These are phyloP conservation scores for Beauveria varroae DNA, from an alignment of 2,329 filamentous ascomycete genomes.

Conservation along the genomic window DNA sequence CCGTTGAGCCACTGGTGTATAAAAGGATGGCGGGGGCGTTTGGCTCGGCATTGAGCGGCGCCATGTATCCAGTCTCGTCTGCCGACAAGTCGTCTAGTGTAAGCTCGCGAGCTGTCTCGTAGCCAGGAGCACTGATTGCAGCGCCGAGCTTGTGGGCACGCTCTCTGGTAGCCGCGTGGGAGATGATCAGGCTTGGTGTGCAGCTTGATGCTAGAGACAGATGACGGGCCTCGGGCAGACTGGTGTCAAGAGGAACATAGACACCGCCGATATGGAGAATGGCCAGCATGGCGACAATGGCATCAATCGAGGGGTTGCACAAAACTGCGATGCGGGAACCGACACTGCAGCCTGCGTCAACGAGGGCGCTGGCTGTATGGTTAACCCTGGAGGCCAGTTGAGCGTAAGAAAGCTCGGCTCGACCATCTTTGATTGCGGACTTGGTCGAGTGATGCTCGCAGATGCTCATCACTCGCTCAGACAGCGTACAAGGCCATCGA, in stretches of 20 bases:
- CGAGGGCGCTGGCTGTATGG: neutral
- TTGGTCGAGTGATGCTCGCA: neutral
- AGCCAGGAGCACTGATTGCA: neutral
- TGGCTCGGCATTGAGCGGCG: neutral
- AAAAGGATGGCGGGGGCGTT: conserved; percentile 20
- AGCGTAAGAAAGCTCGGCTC: neutral
- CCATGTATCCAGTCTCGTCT: too few relatives aligned
- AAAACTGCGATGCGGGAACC: conserved; percentile 30
- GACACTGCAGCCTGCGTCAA: neutral
- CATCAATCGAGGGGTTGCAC: conserved; percentile 28
- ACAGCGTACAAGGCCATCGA: neutral
- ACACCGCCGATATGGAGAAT: conserved; percentile 29
- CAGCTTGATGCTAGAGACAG: conserved; percentile 22
- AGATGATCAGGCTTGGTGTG: conserved; percentile 16
- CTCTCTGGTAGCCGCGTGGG: neutral
- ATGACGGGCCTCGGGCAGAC: conserved; percentile 23
- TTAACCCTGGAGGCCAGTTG: neutral
- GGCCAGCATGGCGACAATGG: conserved; percentile 31
- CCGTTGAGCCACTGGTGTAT: conserved; percentile 24
- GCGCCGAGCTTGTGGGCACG: neutral
- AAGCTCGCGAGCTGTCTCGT: neutral
- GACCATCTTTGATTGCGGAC: neutral
- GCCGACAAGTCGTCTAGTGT: neutral
- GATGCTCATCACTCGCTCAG: neutral
- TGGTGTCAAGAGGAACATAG: conserved; percentile 33